phyloP scores from a whole-genome alignment of 352 stramenopile genomes.

The Phytophthora pini region DNA sequence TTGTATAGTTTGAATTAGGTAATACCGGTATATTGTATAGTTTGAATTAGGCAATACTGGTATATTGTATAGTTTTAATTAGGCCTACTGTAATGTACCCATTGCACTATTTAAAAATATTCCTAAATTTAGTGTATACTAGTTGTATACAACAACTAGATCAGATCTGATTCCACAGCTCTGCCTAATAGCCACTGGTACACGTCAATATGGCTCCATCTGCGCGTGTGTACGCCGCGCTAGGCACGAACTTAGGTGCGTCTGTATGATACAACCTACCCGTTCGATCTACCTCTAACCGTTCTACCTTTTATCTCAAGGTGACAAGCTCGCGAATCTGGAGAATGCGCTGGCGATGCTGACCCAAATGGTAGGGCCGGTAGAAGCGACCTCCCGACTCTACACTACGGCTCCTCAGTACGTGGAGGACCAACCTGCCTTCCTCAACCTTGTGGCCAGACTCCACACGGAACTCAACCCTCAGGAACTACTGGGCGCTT shows the following conservation, averaged over 20 bases:
- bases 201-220: conserved; percentile 17
- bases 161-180: conserved; percentile 19
- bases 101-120: no score
- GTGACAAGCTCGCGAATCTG: conserved; percentile 74
- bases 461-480: conserved; percentile 87
- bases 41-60: no score
- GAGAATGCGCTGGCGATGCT: conserved; percentile 70
- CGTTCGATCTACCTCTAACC: not conserved
- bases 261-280: not conserved
- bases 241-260: conserved; percentile 82
- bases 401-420: conserved; percentile 95
- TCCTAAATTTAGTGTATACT: no score
- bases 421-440: conserved; percentile 94
- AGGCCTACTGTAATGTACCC: no score
- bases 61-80: no score
- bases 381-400: conserved; percentile 90
- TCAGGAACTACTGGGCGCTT: conserved; percentile 75
- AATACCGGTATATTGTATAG: no score
- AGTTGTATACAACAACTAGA: not conserved
- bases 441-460: conserved; percentile 94
- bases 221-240: conserved; percentile 58
- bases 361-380: conserved; percentile 39
- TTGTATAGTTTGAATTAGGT: no score
- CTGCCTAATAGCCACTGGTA: not conserved
- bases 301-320: conserved; percentile 27